These are phyloP conservation scores for Angophora floribunda DNA, from an alignment of 345 rosid species.

Conservation along the genomic window DNA sequence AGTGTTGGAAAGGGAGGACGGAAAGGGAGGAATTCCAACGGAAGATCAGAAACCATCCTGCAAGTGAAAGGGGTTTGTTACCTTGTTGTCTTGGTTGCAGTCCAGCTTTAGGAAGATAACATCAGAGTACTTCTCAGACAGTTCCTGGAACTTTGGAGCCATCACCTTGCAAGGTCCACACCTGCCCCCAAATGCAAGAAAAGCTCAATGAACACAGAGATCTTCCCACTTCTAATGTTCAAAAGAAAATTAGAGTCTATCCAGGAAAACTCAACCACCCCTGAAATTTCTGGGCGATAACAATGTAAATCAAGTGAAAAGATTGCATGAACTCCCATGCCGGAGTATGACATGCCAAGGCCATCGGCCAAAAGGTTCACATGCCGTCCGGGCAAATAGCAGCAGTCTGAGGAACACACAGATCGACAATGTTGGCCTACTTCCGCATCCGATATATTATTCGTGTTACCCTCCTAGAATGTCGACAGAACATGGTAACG, in stretches of 20 bases:
- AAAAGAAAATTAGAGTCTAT: not conserved
- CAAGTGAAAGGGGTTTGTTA: not conserved
- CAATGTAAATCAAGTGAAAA: not conserved
- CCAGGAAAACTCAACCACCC: not conserved
- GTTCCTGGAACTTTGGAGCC: slow-evolving; percentile 62
- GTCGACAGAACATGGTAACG: not conserved
- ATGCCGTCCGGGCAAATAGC: not conserved
- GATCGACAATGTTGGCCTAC: not conserved
- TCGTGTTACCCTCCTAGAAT: not conserved
- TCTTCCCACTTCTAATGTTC: not conserved
- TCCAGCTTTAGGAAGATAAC: slow-evolving; percentile 89
- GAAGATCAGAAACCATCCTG: not conserved
- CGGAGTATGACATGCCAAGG: not conserved
- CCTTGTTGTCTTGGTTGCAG: slow-evolving; percentile 88
- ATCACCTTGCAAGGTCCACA: slow-evolving; percentile 97
- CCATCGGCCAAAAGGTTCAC: not conserved
- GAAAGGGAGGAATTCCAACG: not conserved
- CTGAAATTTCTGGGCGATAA: accelerated
- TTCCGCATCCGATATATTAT: not conserved
- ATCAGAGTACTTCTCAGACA: slow-evolving; percentile 65
- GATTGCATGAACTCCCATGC: not conserved
- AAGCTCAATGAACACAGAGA: not conserved
- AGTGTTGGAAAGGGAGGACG: not conserved
- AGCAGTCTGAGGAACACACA: not conserved
- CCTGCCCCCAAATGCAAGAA: not conserved